Conservation (phyloP, 2,329 filamentous ascomycete genomes). For the Sarocladium brachiariae region DNA sequence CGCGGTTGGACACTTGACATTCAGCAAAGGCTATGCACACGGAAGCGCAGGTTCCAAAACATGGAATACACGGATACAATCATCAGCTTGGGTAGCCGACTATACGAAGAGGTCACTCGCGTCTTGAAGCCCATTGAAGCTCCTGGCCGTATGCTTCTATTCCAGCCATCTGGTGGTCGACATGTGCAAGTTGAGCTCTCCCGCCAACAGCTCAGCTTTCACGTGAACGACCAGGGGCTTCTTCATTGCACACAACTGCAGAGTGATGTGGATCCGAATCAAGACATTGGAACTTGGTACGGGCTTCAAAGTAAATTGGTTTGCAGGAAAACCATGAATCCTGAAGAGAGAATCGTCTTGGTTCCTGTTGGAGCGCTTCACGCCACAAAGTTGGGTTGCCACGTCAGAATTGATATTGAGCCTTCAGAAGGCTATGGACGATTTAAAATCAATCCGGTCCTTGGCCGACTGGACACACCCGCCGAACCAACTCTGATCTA, state of each 20-base stretch:
- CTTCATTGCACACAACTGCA: conserved; percentile 43
- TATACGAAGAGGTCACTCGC: conserved; percentile 30
- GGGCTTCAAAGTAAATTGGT: conserved; percentile 50
- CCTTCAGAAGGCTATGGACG: conserved; percentile 32
- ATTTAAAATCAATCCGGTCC: conserved; percentile 45
- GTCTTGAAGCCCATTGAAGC: conserved; percentile 39
- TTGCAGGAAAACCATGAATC: conserved; percentile 27
- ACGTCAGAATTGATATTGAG: conserved; percentile 3
- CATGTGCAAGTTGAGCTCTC: conserved; percentile 42
- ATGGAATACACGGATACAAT: conserved; percentile 21
- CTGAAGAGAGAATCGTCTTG: conserved; percentile 41
- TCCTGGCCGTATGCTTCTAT: conserved; percentile 15
- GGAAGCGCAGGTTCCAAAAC: conserved; percentile 10
- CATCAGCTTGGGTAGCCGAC: conserved; percentile 39
- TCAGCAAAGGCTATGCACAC: conserved; percentile 12
- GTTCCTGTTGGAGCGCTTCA: conserved; percentile 38
- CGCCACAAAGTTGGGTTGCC: conserved; percentile 20
- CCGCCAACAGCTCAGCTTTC: conserved; percentile 40
- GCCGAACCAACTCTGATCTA: conserved; percentile 49
- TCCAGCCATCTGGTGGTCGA: conserved; percentile 32
- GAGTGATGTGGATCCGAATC: conserved; percentile 46
- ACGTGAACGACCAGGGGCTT: conserved; percentile 33
- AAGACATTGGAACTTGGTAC: conserved; percentile 54
- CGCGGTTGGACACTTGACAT: conserved; percentile 28
- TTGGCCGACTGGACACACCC: conserved; percentile 51